Conservation (phyloP, 257 asterid species). For the Lithospermum erythrorhizon region DNA sequence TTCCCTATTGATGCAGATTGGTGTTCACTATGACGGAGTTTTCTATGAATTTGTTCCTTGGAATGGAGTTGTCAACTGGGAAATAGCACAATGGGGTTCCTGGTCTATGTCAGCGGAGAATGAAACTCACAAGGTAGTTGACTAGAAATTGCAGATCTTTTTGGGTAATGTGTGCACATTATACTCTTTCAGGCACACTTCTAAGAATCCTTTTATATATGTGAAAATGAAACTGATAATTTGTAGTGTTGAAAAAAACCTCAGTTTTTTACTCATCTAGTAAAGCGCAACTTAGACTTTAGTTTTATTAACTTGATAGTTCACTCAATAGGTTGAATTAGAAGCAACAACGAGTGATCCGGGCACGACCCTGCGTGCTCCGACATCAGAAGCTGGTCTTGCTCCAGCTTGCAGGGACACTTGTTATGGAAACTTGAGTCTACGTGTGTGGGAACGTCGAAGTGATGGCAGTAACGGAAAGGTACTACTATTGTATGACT, state of each 20-base stretch:
- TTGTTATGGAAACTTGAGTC: constrained; percentile 56
- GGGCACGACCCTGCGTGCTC: constrained; percentile 92
- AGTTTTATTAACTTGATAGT: constrained; percentile 6
- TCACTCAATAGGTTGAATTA: constrained; percentile 53
- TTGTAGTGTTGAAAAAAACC: not conserved
- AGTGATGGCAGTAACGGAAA: constrained; percentile 67
- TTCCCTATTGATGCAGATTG: constrained; percentile 46
- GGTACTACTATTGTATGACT: constrained; percentile 31
- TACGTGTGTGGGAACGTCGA: constrained; percentile 53
- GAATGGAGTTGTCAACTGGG: constrained; percentile 87
- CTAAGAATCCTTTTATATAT: not conserved
- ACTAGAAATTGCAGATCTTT: not conserved
- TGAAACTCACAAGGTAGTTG: constrained; percentile 48
- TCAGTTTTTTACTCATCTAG: not conserved
- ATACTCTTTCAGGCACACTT: not conserved
- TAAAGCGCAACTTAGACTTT: not conserved
- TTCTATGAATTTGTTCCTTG: constrained; percentile 89
- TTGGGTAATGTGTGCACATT: not conserved
- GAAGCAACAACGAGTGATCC: constrained; percentile 64
- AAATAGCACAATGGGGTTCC: constrained; percentile 74
- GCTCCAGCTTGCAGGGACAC: constrained; percentile 91
- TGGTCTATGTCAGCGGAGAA: constrained; percentile 80
- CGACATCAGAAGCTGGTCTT: constrained; percentile 74
- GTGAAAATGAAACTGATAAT: not conserved
- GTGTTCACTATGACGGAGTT: constrained; percentile 68